Base-by-base conservation (phyloP, 768 basidiomycete genomes). In the Crassisporium funariophilum region DNA sequence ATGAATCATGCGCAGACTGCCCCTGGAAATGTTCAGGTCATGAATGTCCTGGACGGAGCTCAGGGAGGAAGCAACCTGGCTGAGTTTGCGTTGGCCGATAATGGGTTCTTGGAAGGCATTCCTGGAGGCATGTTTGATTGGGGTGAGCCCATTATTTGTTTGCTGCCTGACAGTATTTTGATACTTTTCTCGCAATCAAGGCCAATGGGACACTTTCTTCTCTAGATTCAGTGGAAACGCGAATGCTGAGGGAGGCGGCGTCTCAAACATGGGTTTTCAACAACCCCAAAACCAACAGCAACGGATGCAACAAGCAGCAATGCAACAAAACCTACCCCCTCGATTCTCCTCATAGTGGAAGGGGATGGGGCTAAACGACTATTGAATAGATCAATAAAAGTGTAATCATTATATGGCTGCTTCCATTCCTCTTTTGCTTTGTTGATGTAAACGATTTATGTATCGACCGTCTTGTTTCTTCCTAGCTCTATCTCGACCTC, bases 81-180 rank as follows among this genome's bases (percentile, higher is more conserved):
- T 43, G 83, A 86, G 46, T 77, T 81, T 57, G 81, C 83, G 23
- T 73, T 82, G 71, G 78, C 79, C 15, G 86, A 89, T 60, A 78
- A 68, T 49, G 84, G 79, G 13, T 78, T 87, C 45, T 68, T 92
- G 63, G 87, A 90, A 50, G 88, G 88, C 1, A 81, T 92, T 42
- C 90, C 90, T 34, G 84, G 83, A 3, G 77, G 80, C 15, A 91
- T 92, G 88, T 92, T 90, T 66, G 88, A 91, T 64, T 92, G 88
- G 87, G 81, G 88, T 89, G 57, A 55, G 74, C 71, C 17, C 34
- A 31, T 41, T 50, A 34, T 41, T 41, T 29, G 33, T 38, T 41
- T 17, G 41, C 43, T 22, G 12, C 17, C 46, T 35, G 19, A 31
- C 24, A 44, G 33, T 20, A 42, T 16, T 25, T 38, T 53, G 52